Evolutionary conservation across 2,329 filamentous ascomycete genomes (phyloP), one percentile per base, ranked within the genome.

Genomic region (Lachnellula hyalina): DNA sequence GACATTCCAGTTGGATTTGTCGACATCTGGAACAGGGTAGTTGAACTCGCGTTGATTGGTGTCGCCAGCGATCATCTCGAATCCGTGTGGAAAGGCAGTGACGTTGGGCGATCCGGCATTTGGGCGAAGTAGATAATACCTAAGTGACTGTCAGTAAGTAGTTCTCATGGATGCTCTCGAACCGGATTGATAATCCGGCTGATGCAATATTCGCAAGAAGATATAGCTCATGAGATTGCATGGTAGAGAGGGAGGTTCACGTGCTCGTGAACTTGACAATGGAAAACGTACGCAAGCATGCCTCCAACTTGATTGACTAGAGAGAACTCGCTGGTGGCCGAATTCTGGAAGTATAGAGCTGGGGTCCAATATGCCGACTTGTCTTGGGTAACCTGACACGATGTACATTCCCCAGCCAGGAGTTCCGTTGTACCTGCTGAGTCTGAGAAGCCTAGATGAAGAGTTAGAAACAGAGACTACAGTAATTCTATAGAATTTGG

Each of bases 101-200:
- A 95, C 72, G 45, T 78, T 73, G 8, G 79, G 78, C 42, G 79
- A 75, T n/a, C 79, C 71, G 49, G 77, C 73, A 58, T 71, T 70
- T 46, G 82, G 79, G 66, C 87, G 84, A 11, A 90, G 82, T 47
- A 96, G 83, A 72, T 96, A 96, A 78, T 97, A 96, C 15, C 89
- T 89, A 48, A 68, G 63, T 55, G 21, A 23, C 14, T 15, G 21
- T 46, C 14, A 21, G 17, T 12, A 19, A 25, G 23, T 28, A 17
- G 35, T 28, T 47, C 17, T 15, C 15, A 15, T 32, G 19, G 46
- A 52, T 51, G 35, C 17, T 14, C 34, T 32, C 36, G 5, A 48
- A 3, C 5, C 47, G 23, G 11, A 9, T 21, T 38, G 14, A 12
- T 17, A n/a, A 17, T 4, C 15, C 21, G 32, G n/a, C 5, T 9